Percentiles rank a stretch among this genome's conserved stretches.
phyloP scores from a whole-genome alignment of 768 basidiomycete species.

The Suillus cothurnatus region DNA sequence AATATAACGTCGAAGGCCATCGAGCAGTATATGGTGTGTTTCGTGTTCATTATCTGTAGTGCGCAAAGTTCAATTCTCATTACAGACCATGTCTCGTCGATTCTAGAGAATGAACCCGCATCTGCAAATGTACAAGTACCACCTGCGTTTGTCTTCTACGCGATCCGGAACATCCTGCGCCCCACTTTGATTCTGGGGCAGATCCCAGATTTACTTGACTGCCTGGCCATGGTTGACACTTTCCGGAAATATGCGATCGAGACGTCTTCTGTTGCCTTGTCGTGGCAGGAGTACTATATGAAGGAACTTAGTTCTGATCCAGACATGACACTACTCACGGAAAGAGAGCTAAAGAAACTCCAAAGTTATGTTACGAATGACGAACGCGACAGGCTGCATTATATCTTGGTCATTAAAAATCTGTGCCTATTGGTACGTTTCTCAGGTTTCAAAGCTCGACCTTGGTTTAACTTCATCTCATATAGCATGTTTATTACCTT shows the following conservation, averaged over 20 bases:
- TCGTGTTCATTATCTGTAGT: neutral
- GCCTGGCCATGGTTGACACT: conserved; percentile 24
- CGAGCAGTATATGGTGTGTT: conserved; percentile 12
- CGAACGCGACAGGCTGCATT: conserved; percentile 22
- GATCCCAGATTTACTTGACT: conserved; percentile 31
- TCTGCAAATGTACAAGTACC: conserved; percentile 1
- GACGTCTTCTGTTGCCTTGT: conserved; percentile 23
- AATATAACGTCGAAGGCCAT: conserved; percentile 5
- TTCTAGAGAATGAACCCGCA: neutral
- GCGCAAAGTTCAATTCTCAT: neutral
- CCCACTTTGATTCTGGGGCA: conserved; percentile 34
- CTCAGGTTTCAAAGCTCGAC: neutral
- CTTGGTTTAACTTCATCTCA: neutral
- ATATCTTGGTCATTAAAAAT: conserved; percentile 23
- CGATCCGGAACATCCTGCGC: conserved; percentile 29
- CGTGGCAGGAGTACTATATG: conserved; percentile 29
- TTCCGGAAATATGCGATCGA: conserved; percentile 21
- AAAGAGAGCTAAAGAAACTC: conserved; percentile 18
- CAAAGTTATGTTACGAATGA: conserved; percentile 15
- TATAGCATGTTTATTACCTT: conserved; percentile 32
- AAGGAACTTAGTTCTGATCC: conserved; percentile 12
- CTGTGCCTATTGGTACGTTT: conserved; percentile 25
- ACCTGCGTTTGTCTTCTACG: conserved; percentile 27
- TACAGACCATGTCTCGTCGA: conserved; percentile 9
- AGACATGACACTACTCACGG: conserved; percentile 20